Evolutionary conservation across 768 basidiomycete species (phyloP).

Genomic region (Pluteus cervinus): DNA sequence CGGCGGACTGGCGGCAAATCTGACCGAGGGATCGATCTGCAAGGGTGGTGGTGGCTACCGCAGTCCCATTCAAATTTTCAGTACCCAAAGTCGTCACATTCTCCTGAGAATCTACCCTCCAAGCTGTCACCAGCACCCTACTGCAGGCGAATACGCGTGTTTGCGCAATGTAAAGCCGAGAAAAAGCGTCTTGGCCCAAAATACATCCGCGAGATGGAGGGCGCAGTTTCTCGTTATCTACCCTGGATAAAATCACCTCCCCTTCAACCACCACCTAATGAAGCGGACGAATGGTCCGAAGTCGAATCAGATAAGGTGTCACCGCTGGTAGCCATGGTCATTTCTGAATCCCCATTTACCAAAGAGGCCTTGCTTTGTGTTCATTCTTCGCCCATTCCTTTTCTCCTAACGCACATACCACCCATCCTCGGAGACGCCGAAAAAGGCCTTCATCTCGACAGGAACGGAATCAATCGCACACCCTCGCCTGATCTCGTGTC

Average conservation of each 20-base stretch:
- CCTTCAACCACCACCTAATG: neutral
- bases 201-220: conserved; percentile 85
- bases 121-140: neutral
- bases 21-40: conserved; percentile 87
- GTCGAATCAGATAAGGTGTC: too few relatives aligned
- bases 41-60: conserved; percentile 94
- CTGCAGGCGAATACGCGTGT: conserved; percentile 60
- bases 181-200: conserved; percentile 74
- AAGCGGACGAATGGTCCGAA: neutral
- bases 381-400: conserved; percentile 68
- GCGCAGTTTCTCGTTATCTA: conserved; percentile 61
- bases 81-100: conserved; percentile 2
- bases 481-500: too few relatives aligned
- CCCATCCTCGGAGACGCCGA: conserved; percentile 16
- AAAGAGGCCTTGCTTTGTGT: conserved; percentile 62
- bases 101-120: too few relatives aligned
- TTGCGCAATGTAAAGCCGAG: conserved; percentile 92
- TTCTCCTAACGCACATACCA: conserved; percentile 77
- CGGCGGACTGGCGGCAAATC: conserved; percentile 74
- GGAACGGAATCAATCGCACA: too few relatives aligned
- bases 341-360: conserved; percentile 81
- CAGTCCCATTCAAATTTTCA: conserved; percentile 5
- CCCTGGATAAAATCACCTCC: conserved; percentile 8
- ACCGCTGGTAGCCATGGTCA: conserved; percentile 63
- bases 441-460: too few relatives aligned